Evolutionary conservation across 2,329 filamentous ascomycete species (phyloP), one percentile per base, ranked within the genome.

Genomic region (Diaporthe nobilis): DNA sequence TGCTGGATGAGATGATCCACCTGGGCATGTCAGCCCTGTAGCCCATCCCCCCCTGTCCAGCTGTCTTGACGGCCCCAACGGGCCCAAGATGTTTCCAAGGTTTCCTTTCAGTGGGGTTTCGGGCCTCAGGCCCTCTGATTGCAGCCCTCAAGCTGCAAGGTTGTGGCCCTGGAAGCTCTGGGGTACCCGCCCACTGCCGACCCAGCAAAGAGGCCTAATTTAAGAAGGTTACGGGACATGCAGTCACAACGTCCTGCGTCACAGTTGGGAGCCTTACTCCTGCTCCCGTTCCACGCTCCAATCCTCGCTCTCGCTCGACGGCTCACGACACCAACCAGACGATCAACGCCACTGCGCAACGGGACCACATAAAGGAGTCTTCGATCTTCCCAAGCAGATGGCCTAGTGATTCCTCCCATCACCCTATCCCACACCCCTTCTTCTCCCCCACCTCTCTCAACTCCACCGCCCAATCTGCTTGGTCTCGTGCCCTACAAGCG

Each of bases 1-100:
- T 22, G 58, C 51, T 61, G 71, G 71, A 73, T 73, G 44, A 65
- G 47, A 65, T 53, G 71, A 73, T 65, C 71, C 44, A 51, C 58
- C 39, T 31, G 39, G 17, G 25, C 39, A 63, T 63, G 37, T 63
- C 71, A 72, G 71, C 71, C 71, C 71, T 72, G 71, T 63, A 42
- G 57, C 37, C 44, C 42, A 49, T 17, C 9, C 25, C n/a, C 57
- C 44, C 57, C 44, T 55, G 67, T 49, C 12, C 25, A 20, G 28
- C 53, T 34, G 42, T 42, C 57, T 34, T 55, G 49, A 28, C 37
- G 17, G 68, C 57, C 34, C 22, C 25, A 6, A 7, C 22, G 5
- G 37, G 37, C 49, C 71, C 34, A 47, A 61, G n/a, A 51, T 63
- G 44, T 72, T 60, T 72, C 47, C 31, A 44, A 37, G 22, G n/a